Base-by-base conservation (phyloP, 176 grass and related monocot species). In the Zoysia japonica region DNA sequence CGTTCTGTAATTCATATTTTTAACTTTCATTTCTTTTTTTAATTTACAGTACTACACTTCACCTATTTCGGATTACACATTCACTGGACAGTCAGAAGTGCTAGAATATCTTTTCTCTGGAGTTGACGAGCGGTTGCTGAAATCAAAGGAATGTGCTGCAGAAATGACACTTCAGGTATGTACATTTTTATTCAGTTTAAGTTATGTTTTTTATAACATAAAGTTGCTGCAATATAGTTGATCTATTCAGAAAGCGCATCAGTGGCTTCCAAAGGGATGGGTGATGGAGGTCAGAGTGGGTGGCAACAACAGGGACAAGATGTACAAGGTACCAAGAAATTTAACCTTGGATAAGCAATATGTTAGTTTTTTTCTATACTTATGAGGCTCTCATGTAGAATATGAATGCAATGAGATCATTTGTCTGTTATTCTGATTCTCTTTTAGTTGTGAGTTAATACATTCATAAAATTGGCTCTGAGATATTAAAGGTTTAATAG, bases 221-320 rank as follows among this genome's bases (percentile, higher is more conserved):
- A 28, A 28, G 28, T 28, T 28, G 28, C 28, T 28, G 28, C 28
- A 28, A 28, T 28, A 28, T 28, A 28, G 11, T 13, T 67, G 10
- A 12, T 17, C 15, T 74, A 5, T 47, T 17, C 1, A 87, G 81
- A 73, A 15, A 17, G 14, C 35, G 42, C 55, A 84, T 37, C 16
- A 45, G 41, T 88, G 81, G 86, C 77, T 88, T 83, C 86, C 76
- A 13, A 45, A 45, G 10, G 77, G 72, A n/a, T 91, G 89, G 89
- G 10, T 87, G 17, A 67, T 82, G 14, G 89, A 91, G 67, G 1
- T 91, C 0, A 91, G 85, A 87, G 78, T 60, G 0, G 72, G 81
- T 19, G 89, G 85, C 17, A 54, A 67, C 47, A 87, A 87, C 2
- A 66, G 12, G 68, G 50, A 72, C 41, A 83, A 84, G 72, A 91